Conservation (phyloP, 2,329 filamentous ascomycete genomes). For the Cephalotrichum gorgonifer region DNA sequence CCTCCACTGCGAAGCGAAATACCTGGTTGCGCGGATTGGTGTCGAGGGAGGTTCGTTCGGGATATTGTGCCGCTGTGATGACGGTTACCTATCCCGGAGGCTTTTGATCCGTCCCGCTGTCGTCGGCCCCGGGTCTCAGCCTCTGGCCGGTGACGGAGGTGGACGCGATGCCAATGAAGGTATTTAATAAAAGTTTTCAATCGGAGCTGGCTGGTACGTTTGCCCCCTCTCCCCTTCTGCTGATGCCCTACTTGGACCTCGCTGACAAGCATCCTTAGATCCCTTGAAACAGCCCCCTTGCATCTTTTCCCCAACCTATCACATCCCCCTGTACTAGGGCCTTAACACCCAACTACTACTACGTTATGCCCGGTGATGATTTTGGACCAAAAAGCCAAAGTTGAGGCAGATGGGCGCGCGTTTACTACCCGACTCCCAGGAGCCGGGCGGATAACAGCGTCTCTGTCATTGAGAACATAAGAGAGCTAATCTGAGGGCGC, state of each 20-base stretch:
- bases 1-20: not conserved
- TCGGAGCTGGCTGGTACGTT: slow-evolving; percentile 31
- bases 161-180: slow-evolving; percentile 15
- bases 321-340: too few species aligned
- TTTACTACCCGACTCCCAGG: not conserved
- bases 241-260: not conserved
- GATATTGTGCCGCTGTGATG: slow-evolving; percentile 6
- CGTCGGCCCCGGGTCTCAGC: not conserved
- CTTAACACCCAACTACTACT: not conserved
- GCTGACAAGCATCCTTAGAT: not conserved
- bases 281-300: not conserved
- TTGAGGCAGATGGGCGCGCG: slow-evolving; percentile 29
- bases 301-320: too few species aligned
- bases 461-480: slow-evolving; percentile 40
- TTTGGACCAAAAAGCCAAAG: slow-evolving; percentile 46
- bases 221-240: not conserved
- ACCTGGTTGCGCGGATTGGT: not conserved
- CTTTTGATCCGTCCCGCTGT: not conserved
- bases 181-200: slow-evolving; percentile 39
- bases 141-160: not conserved
- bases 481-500: slow-evolving; percentile 48
- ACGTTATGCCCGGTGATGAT: slow-evolving; percentile 36
- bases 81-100: slow-evolving; percentile 1
- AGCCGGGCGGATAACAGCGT: not conserved
- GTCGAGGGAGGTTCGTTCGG: not conserved